Evolutionary conservation across 2,329 filamentous ascomycete species (phyloP).

Genomic region (Dothiorella sarmentorum): DNA sequence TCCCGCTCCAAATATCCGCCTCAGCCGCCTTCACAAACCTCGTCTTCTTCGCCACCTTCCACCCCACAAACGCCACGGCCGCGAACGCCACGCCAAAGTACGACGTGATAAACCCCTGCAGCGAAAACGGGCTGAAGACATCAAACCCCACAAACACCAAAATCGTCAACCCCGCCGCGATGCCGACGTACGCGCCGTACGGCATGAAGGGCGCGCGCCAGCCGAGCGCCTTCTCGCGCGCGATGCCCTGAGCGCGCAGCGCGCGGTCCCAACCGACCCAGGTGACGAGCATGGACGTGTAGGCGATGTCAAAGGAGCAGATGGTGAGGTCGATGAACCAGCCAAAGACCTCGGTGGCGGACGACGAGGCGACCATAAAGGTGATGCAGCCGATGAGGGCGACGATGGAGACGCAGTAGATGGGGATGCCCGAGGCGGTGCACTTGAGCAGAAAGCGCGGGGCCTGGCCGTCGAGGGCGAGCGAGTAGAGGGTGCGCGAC

Average conservation of each 20-base stretch:
- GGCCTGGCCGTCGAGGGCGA: conserved; percentile 53
- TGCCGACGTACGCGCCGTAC: not conserved
- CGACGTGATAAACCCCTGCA: conserved; percentile 3
- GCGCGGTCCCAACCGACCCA: conserved; percentile 59
- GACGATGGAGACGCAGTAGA: conserved; percentile 68
- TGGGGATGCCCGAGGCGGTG: conserved; percentile 63
- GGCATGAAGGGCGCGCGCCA: conserved; percentile 5
- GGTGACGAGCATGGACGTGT: conserved; percentile 53
- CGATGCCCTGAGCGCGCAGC: conserved; percentile 47
- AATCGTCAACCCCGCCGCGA: not conserved
- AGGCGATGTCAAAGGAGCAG: conserved; percentile 57
- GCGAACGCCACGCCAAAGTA: conserved; percentile 12
- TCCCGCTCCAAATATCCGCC: conserved; percentile 1
- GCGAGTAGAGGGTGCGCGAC: conserved; percentile 51
- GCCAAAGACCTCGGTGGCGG: conserved; percentile 62
- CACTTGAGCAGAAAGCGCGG: conserved; percentile 56
- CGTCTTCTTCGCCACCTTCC: conserved; percentile 31
- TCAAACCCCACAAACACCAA: conserved; percentile 6
- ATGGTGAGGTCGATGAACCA: conserved; percentile 73
- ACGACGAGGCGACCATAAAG: conserved; percentile 68
- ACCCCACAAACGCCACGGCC: conserved; percentile 25
- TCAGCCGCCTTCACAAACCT: conserved; percentile 24
- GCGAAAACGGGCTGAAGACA: not conserved
- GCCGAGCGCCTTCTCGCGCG: conserved; percentile 42
- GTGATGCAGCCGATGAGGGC: conserved; percentile 66